phyloP scores from a whole-genome alignment of 441 rosid species.

The Sinapis alba region DNA sequence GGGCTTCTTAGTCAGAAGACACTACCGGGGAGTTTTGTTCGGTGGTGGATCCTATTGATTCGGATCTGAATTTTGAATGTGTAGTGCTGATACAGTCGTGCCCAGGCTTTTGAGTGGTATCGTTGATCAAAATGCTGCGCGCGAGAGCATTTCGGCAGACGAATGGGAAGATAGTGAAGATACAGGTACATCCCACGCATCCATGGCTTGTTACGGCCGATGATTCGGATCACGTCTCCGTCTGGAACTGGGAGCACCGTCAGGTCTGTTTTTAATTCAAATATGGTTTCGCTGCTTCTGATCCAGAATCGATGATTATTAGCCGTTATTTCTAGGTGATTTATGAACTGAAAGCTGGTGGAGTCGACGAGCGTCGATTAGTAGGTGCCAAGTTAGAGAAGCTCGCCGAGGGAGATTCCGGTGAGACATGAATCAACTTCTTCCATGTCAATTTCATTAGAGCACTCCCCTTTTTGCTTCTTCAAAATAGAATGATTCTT shows the following conservation, averaged over 20 bases:
- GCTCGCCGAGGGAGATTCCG: constrained; percentile 97
- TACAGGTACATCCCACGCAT: constrained; percentile 93
- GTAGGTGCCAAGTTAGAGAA: constrained; percentile 98
- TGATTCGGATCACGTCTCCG: constrained; percentile 85
- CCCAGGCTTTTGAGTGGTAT: constrained; percentile 9
- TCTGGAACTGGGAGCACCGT: constrained; percentile 99
- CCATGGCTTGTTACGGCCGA: constrained; percentile 96
- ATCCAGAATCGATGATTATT: constrained; percentile 10
- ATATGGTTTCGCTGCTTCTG: not conserved
- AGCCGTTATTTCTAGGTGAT: constrained; percentile 49
- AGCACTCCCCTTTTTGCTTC: not conserved
- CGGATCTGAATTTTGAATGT: constrained; percentile 18
- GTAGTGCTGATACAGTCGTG: constrained; percentile 22
- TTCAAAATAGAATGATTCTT: too few species aligned
- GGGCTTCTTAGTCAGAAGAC: not conserved
- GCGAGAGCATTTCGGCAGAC: constrained; percentile 81
- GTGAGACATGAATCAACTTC: constrained; percentile 39
- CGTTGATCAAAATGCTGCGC: constrained; percentile 59
- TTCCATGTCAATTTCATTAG: not conserved
- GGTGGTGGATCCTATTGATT: not conserved
- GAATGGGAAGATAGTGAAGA: constrained; percentile 79
- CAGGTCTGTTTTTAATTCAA: constrained; percentile 46
- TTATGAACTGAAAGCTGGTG: constrained; percentile 95
- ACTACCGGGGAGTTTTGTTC: not conserved
- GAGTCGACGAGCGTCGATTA: constrained; percentile 94